A percentile compares a stretch with the other conserved stretches of the same genome.
Conservation (phyloP, 2,329 filamentous ascomycete species). For the Aspergillus tamarii region DNA sequence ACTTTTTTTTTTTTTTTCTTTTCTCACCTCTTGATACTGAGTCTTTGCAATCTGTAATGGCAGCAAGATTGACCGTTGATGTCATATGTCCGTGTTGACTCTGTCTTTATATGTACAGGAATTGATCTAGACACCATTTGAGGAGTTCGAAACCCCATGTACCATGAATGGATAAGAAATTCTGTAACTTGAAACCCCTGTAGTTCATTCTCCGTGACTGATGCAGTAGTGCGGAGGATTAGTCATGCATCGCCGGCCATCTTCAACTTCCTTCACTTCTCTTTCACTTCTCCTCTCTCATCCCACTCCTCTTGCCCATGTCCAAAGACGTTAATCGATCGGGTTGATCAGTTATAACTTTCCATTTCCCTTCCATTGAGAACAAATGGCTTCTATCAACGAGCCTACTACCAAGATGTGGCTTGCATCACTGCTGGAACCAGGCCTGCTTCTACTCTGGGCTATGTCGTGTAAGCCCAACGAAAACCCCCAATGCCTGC, state of each 20-base stretch:
- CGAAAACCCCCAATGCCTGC: background rate
- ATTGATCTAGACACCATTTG: constrained; percentile 15
- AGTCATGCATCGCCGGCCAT: background rate
- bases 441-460: constrained; percentile 27
- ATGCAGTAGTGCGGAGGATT: background rate
- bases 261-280: background rate
- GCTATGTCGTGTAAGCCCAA: constrained; percentile 33
- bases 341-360: background rate
- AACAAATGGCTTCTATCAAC: constrained; percentile 7
- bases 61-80: constrained; percentile 19
- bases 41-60: constrained; percentile 22
- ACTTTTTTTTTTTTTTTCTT: constrained; percentile 12
- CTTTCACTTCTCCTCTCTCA: background rate
- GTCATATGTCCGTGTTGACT: constrained; percentile 14
- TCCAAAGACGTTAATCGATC: background rate
- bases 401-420: constrained; percentile 21
- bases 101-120: constrained; percentile 11
- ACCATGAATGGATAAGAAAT: background rate
- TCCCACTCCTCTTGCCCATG: background rate
- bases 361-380: background rate
- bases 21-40: constrained; percentile 1
- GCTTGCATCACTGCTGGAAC: constrained; percentile 27
- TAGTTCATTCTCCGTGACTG: background rate
- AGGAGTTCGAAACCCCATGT: constrained; percentile 15
- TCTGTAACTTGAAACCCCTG: too few relatives aligned